Evolutionary conservation across 2,329 filamentous ascomycete species (phyloP).

Genomic region (Alternaria angustiovoidea): DNA sequence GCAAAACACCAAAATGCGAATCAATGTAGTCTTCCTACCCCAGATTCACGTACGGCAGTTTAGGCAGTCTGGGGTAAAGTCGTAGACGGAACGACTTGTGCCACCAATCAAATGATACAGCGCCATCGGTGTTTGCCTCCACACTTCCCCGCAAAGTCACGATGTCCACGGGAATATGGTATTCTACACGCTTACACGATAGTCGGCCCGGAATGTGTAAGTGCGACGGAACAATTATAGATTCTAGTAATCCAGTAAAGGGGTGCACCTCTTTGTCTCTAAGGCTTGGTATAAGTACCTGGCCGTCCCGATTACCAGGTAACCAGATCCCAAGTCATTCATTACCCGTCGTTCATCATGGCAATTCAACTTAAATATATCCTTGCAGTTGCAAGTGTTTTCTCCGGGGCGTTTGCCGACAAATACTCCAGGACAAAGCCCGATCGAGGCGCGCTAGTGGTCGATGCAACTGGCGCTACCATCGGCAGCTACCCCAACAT

Average conservation of each 20-base stretch:
- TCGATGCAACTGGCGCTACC: slow-evolving; percentile 25
- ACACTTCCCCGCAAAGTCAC: slow-evolving; percentile 13
- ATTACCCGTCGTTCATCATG: slow-evolving; percentile 1
- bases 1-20: not conserved
- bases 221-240: slow-evolving; percentile 14
- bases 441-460: slow-evolving; percentile 23
- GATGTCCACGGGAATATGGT: not conserved
- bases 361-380: not conserved
- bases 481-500: slow-evolving; percentile 24
- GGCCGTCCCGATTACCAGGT: not conserved
- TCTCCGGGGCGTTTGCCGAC: slow-evolving; percentile 3
- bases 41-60: slow-evolving; percentile 10
- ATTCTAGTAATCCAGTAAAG: not conserved
- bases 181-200: not conserved
- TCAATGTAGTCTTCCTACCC: not conserved
- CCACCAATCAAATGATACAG: slow-evolving; percentile 18
- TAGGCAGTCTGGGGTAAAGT: not conserved
- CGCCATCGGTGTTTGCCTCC: not conserved
- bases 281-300: slow-evolving; percentile 5
- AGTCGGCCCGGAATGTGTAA: not conserved
- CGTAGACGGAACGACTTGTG: slow-evolving; percentile 9
- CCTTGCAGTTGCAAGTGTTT: not conserved
- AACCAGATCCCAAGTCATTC: not conserved
- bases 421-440: slow-evolving; percentile 24
- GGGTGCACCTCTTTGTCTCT: not conserved